Conservation (phyloP, 495 filamentous ascomycete genomes). For the Xylaria grammica region DNA sequence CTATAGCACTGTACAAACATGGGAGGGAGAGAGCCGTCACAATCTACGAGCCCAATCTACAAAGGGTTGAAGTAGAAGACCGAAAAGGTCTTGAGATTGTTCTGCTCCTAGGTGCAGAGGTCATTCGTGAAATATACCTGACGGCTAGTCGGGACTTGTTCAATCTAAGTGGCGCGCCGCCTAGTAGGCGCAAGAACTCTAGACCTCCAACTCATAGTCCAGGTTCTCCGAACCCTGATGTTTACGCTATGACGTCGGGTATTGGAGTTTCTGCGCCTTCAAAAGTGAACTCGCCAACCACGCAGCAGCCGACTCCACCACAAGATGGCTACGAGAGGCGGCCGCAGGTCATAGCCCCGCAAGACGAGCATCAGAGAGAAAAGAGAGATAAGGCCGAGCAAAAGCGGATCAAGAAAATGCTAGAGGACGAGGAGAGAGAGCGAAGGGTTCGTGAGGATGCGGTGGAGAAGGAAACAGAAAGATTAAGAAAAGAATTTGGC, state of each 20-base stretch:
- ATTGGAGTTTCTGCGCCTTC: constrained; percentile 26
- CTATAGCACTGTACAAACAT: constrained; percentile 77
- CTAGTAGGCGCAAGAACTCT: constrained; percentile 48
- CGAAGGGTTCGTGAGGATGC: constrained; percentile 69
- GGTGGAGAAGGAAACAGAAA: constrained; percentile 83
- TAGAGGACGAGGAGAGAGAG: constrained; percentile 78
- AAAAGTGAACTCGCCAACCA: constrained; percentile 24
- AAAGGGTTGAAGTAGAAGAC: constrained; percentile 90
- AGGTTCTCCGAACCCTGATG: constrained; percentile 23
- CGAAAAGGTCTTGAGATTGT: constrained; percentile 92
- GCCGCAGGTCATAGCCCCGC: constrained; percentile 61
- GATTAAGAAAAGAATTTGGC: constrained; percentile 76
- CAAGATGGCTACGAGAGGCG: constrained; percentile 69
- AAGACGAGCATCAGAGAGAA: constrained; percentile 60
- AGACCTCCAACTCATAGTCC: constrained; percentile 38
- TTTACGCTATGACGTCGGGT: constrained; percentile 32
- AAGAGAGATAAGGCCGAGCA: constrained; percentile 64
- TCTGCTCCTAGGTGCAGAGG: constrained; percentile 77
- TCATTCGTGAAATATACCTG: constrained; percentile 88
- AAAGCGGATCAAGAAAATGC: constrained; percentile 73
- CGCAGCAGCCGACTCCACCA: constrained; percentile 33
- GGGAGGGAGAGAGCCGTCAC: constrained; percentile 62
- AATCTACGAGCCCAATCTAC: constrained; percentile 90
- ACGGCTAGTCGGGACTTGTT: constrained; percentile 71
- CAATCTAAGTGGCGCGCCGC: constrained; percentile 65